Evolutionary conservation across 78 protist genomes (phyloP).

Genomic region (Tieghemostelium lacteum): DNA sequence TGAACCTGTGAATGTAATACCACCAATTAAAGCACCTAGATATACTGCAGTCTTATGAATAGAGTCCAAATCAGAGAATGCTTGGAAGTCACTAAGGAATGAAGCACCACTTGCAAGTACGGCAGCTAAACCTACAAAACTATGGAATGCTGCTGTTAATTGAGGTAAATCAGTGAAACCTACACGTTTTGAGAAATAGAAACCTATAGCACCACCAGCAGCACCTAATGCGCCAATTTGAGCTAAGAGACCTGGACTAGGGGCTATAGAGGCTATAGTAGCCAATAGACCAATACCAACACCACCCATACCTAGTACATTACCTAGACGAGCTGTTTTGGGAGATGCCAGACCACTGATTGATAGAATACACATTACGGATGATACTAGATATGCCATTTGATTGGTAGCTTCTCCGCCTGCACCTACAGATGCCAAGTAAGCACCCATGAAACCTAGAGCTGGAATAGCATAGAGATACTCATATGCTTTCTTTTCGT

Average conservation of each 20-base stretch:
- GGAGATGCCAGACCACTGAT: slow-evolving; percentile 69
- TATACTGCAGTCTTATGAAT: slow-evolving; percentile 72
- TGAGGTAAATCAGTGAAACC: slow-evolving; percentile 89
- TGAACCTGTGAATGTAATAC: slow-evolving; percentile 95
- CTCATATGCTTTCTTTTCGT: slow-evolving; percentile 54
- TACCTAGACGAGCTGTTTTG: slow-evolving; percentile 57
- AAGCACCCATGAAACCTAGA: slow-evolving; percentile 56
- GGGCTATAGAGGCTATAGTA: slow-evolving; percentile 19
- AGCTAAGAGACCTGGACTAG: not conserved
- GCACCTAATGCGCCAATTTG: slow-evolving; percentile 35
- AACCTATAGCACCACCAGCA: slow-evolving; percentile 77
- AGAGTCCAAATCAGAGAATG: slow-evolving; percentile 17
- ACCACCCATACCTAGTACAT: slow-evolving; percentile 78
- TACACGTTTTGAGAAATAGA: slow-evolving; percentile 26
- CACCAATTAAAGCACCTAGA: slow-evolving; percentile 90
- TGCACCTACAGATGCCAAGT: slow-evolving; percentile 16
- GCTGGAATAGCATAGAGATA: slow-evolving; percentile 58
- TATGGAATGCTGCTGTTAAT: slow-evolving; percentile 89
- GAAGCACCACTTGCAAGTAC: slow-evolving; percentile 26
- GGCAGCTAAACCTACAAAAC: slow-evolving; percentile 93
- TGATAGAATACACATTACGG: slow-evolving; percentile 43
- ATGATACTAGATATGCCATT: slow-evolving; percentile 43
- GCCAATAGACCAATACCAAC: slow-evolving; percentile 72
- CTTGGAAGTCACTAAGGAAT: not conserved
- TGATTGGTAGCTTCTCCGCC: slow-evolving; percentile 14